Evolutionary conservation across 2,329 filamentous ascomycete genomes (phyloP), one percentile per base, ranked within the genome.

Genomic region (Alternaria sp.): DNA sequence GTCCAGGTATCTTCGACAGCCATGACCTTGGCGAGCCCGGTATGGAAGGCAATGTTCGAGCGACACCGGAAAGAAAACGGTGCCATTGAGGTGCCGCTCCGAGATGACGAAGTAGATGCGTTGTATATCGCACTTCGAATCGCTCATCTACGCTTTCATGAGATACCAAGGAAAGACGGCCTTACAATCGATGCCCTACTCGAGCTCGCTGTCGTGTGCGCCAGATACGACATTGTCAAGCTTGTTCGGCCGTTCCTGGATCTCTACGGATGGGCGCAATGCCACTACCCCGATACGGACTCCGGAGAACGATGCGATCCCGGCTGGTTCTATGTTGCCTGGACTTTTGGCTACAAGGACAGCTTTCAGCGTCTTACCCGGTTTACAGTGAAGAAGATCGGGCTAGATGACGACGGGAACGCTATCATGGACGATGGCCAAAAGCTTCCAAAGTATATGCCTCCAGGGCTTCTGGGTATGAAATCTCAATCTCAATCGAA

Each of bases 211-310:
- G 64, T 75, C 11, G 45, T 78, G 21, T 71, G 73, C 51, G 75
- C 78, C 59, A 77, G 77, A 28, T 80, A 80, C 50, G 71, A 70
- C 28, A 41, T 67, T 8, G 64, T 68, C 10, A 51, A 47, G 60
- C 46, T 74, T 64, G 69, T 83, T 74, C 60, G 62, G 2, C 60
- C 60, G 3, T 63, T 63, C n/a, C 26, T 60, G 20, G 56, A 63
- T 20, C 49, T 63, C 76, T 46, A 70, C 15, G 37, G 45, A 7
- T 70, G 68, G 66, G 58, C 63, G 21, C 33, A 63, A 51, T 45
- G 44, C 6, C 55, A 63, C 49, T 47, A 46, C 45, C 61, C 61
- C 11, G 53, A 65, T 47, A 55, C 47, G 9, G 57, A 43, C 15
- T 49, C 59, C 15, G 44, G 45, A 23, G 60, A 45, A 6, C 23